Base-by-base conservation (phyloP, 2,329 filamentous ascomycete genomes). In the Albophoma yamanashiensis region DNA sequence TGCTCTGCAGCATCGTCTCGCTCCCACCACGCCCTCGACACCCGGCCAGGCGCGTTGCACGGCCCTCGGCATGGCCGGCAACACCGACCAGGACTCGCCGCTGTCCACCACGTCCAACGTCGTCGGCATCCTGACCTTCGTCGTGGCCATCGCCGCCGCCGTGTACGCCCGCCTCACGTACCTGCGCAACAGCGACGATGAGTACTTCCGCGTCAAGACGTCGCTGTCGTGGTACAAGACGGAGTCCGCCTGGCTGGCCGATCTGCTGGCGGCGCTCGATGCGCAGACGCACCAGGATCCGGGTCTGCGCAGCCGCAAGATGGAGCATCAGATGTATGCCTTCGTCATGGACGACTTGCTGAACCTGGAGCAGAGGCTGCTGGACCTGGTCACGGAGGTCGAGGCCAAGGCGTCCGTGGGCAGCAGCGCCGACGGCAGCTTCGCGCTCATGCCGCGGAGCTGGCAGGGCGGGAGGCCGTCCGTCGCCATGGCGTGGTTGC, bases 171-270 rank as follows among this genome's bases (percentile, higher is more conserved):
- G 76, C 40, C 64, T 80, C 55, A 75, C 70, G 9, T 78, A 78
- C 61, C 67, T 80, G 31, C 75, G 75, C 43, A 77, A 77, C 62
- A 77, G 77, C 58, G 73, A 79, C 60, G 70, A 71, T 12, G 78
- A 80, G 66, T 79, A 78, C 60, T 77, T 79, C 62, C 74, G 73
- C 42, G 75, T 79, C 60, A 79, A 80, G 62, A 72, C 75, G 2
- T 75, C 73, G 4, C 68, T 80, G 8, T 75, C 71, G 9, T 80
- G 78, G 77, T 80, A 75, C 67, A 80, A 80, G 65, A 80, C 76
- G 0, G 78, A 80, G 66, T 77, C 75, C 3, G 68, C 71, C 7
- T 80, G 75, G 74, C 72, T 81, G 17, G 67, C 73, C 3, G 74
- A 78, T 58, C 73, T 80, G 0, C 67, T 78, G 39, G 66, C 66